Evolutionary conservation across 169 alveolate genomes (phyloP), one percentile per base, ranked within the genome.

Genomic region (Eimeria necatrix): DNA sequence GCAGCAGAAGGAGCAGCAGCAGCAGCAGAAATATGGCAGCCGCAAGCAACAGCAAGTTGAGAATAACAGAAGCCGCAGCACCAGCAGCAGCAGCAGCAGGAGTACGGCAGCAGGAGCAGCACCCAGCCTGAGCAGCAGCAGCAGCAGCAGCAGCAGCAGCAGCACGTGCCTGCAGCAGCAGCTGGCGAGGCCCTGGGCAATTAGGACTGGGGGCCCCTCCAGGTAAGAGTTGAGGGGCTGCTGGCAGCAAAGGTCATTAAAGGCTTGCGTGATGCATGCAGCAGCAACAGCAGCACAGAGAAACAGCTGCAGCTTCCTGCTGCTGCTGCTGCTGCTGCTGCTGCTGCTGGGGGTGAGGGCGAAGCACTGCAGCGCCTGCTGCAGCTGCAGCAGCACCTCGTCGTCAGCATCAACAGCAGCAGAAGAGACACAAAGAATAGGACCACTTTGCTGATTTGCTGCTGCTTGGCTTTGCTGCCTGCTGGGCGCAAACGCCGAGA

Each of bases 81-180:
- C n/a, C n/a, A n/a, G n/a, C n/a, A n/a, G n/a, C n/a, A n/a, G n/a
- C n/a, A n/a, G n/a, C n/a, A 56, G 64, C 64, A 14, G 64, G 64
- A 56, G 64, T n/a, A n/a, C n/a, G n/a, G 14, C 64, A 56, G 64
- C 64, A 14, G 14, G 64, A 56, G 64, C 8, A n/a, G n/a, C n/a
- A n/a, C n/a, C 64, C 8, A 56, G 20, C 76, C 26, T 24, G 5
- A n/a, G 20, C 20, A 9, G 76, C 76, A 20, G 9, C 41, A 10
- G 26, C 76, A 10, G 20, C 76, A 14, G 14, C 41, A 64, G 26
- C 41, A 64, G 26, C 76, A 64, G 26, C 76, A 9, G 26, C 26
- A 64, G 20, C 8, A 64, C 76, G 8, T 64, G 76, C 76, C 76
- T 64, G 76, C 76, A 64, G 76, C 76, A 64, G 26, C 76, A 64